These are phyloP conservation scores for Geranium brycei DNA, from an alignment of 345 rosid genomes.

Conservation along the genomic window DNA sequence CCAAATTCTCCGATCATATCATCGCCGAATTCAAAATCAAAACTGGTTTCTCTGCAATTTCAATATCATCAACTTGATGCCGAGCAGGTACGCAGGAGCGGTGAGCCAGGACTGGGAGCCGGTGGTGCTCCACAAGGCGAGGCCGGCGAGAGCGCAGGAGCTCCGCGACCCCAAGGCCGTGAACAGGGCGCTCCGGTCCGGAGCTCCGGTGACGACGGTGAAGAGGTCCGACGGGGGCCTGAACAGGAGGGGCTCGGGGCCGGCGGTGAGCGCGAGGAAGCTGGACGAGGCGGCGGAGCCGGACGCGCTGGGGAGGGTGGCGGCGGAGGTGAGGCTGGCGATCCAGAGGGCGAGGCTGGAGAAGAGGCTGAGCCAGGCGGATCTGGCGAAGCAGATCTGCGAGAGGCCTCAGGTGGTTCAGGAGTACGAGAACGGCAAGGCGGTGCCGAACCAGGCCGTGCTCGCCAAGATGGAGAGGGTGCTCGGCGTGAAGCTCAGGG, in stretches of 20 bases:
- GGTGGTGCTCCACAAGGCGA: conserved; percentile 57
- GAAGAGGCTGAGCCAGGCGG: conserved; percentile 75
- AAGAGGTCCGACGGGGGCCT: conserved; percentile 58
- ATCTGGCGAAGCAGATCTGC: conserved; percentile 64
- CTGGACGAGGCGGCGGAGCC: conserved; percentile 61
- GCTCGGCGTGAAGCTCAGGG: conserved; percentile 68
- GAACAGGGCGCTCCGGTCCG: conserved; percentile 54
- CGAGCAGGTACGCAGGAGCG: conserved; percentile 51
- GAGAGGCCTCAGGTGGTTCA: conserved; percentile 72
- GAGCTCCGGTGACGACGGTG: conserved; percentile 44
- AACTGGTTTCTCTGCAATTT: not conserved
- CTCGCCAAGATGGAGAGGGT: conserved; percentile 75
- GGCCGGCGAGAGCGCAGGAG: conserved; percentile 34
- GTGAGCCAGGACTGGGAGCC: conserved; percentile 74
- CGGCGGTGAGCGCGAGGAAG: conserved; percentile 39
- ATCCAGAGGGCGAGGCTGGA: conserved; percentile 59
- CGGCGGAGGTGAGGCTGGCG: conserved; percentile 46
- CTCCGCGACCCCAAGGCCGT: conserved; percentile 60
- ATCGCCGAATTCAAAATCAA: no score
- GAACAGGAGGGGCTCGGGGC: conserved; percentile 45
- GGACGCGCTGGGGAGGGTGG: conserved; percentile 39
- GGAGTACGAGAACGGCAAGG: conserved; percentile 84
- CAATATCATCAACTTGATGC: no score
- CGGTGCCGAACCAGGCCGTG: conserved; percentile 56
- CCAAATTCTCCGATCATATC: not conserved